A percentile compares a stretch with the other conserved stretches of the same genome.
Conservation (phyloP, 805 yeast genomes). For the Metschnikowia picachoensis region DNA sequence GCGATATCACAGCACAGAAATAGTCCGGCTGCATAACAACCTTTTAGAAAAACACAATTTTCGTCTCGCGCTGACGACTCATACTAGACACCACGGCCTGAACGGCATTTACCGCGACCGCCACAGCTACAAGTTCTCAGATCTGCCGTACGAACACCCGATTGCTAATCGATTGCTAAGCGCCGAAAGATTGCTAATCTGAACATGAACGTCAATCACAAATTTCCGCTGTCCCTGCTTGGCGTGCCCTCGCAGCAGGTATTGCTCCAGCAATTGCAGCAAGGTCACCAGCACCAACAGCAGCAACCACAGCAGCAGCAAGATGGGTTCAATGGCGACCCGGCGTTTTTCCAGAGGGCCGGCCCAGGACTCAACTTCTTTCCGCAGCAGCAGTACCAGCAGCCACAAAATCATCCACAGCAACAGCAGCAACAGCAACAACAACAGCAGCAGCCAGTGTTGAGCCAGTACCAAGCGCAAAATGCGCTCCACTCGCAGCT, state of each 20-base stretch:
- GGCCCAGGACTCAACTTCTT: slow-evolving; percentile 20
- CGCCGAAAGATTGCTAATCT: background rate
- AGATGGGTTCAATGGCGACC: slow-evolving; percentile 25
- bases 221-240: slow-evolving; percentile 22
- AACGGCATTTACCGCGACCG: no score
- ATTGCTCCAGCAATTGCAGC: slow-evolving; percentile 41
- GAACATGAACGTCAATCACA: slow-evolving; percentile 21
- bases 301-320: slow-evolving; percentile 28
- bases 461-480: slow-evolving; percentile 15
- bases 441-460: slow-evolving; percentile 16
- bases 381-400: slow-evolving; percentile 24
- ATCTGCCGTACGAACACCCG: no score
- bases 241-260: slow-evolving; percentile 41
- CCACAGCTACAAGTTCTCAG: no score
- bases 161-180: background rate
- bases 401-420: slow-evolving; percentile 20
- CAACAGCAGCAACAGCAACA: slow-evolving; percentile 9
- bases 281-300: slow-evolving; percentile 33
- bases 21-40: slow-evolving; percentile 1
- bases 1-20: background rate
- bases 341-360: slow-evolving; percentile 21
- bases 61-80: no score
- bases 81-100: no score
- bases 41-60: background rate
- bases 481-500: slow-evolving; percentile 20